phyloP scores from a whole-genome alignment of 129 eudicot species.

The Glebionis coronaria region DNA sequence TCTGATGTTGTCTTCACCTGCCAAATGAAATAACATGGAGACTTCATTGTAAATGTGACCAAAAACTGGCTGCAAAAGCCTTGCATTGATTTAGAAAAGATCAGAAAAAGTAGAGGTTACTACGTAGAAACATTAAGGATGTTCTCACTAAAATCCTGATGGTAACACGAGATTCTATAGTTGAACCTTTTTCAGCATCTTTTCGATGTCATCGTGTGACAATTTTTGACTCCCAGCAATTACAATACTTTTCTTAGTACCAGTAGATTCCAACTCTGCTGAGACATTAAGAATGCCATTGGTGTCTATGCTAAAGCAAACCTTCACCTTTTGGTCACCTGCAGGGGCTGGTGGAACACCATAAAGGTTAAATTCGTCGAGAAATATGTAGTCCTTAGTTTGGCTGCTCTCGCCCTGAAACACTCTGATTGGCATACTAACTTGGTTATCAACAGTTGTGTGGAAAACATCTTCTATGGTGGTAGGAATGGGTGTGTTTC shows the following conservation, averaged over 20 bases:
- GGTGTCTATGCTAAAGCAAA: not conserved
- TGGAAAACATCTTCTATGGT: not conserved
- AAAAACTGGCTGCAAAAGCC: too few relatives aligned
- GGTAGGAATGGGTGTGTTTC: constrained; percentile 6
- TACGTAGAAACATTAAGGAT: not conserved
- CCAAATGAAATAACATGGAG: too few relatives aligned
- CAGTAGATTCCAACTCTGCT: not conserved
- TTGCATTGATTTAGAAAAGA: too few relatives aligned
- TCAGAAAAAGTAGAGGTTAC: too few relatives aligned
- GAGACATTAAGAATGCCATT: not conserved
- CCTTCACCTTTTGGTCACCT: not conserved
- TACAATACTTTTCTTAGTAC: not conserved
- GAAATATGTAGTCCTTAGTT: not conserved
- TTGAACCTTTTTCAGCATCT: constrained; percentile 1
- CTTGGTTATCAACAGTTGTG: not conserved
- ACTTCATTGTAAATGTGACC: too few relatives aligned
- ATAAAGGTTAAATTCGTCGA: not conserved
- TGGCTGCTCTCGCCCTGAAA: constrained; percentile 2
- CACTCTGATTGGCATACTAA: not conserved
- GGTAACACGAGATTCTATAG: not conserved
- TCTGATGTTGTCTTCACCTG: too few relatives aligned
- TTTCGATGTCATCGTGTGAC: not conserved
- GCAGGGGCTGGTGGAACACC: not conserved
- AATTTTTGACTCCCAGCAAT: not conserved
- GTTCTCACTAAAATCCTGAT: not conserved